These are phyloP conservation scores for Trametes elegans DNA, from an alignment of 768 basidiomycete genomes.

Conservation along the genomic window DNA sequence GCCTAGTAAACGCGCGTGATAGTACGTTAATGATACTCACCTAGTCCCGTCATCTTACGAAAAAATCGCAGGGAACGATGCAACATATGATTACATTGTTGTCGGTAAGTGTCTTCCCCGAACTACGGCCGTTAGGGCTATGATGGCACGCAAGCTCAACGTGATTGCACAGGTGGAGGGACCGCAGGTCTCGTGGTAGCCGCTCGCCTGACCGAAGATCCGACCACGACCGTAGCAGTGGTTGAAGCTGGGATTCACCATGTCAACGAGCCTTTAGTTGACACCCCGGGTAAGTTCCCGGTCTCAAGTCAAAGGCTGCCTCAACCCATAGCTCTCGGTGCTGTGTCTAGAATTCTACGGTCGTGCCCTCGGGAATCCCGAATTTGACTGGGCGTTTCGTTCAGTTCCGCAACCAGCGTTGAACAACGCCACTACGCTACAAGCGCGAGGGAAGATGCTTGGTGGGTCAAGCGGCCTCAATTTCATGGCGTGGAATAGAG, in stretches of 20 bases:
- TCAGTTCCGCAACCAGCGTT: conserved; percentile 44
- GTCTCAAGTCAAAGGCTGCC: neutral
- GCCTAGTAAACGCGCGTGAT: too few relatives aligned
- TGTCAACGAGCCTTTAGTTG: conserved; percentile 4
- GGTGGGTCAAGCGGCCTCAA: conserved; percentile 66
- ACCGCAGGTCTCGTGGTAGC: conserved; percentile 39
- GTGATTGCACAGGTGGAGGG: too few relatives aligned
- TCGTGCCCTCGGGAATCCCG: conserved; percentile 39
- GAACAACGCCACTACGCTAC: conserved; percentile 38
- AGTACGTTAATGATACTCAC: too few relatives aligned
- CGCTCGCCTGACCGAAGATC: conserved; percentile 36
- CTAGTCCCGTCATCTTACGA: too few relatives aligned
- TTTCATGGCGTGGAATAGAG: conserved; percentile 59
- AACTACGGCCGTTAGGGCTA: too few relatives aligned
- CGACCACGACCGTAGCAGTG: conserved; percentile 34
- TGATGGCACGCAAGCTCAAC: too few relatives aligned
- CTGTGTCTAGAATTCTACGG: conserved; percentile 47
- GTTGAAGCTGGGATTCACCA: conserved; percentile 27
- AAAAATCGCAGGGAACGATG: too few relatives aligned
- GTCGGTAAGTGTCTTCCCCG: too few relatives aligned
- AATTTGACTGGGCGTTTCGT: conserved; percentile 51
- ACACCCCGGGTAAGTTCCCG: neutral
- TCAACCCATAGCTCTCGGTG: conserved; percentile 28
- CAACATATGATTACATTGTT: too few relatives aligned
- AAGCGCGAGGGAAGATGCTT: conserved; percentile 61